Base-by-base conservation (phyloP, 495 filamentous ascomycete species). In the Xylaria acuta region DNA sequence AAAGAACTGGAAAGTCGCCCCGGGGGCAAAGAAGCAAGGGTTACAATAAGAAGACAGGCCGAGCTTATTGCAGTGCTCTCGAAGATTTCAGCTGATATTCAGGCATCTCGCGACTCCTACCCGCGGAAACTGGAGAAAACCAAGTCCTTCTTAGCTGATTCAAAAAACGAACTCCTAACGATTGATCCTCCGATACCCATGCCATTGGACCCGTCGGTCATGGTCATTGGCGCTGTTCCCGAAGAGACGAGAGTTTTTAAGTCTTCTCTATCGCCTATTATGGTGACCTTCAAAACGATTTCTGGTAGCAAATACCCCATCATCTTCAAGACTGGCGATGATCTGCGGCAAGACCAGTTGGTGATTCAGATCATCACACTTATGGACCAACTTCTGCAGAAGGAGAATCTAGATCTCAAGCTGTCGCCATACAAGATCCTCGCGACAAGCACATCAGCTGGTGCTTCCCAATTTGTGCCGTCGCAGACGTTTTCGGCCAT, bases 311-410 rank as follows among this genome's bases (percentile, higher is more conserved):
- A 91, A 72, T 98, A 98, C 79, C 92, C 94, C 22, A 90, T 99
- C 64, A 90, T 98, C 58, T 98, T 98, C 88, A 99, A 99, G 81
- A 94, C 94, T 4, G 96, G 96, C 51, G 96, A 99, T 77, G 96
- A 99, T 77, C 87, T 99, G 49, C 92, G 96, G 0, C 96, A 99
- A 81, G 96, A 99, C 76, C 96, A 99, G 80, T 89, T 99, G 0
- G 94, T 98, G 59, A 97, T 99, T 72, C 96, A 99, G 73, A 98
- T 98, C 75, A 97, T 99, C 80, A 97, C 92, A 1, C 87, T 99
- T 60, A 99, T 99, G 96, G 96, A 99, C 76, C 92, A 94, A 36
- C 90, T 99, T 20, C 88, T 99, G 16, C 92, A 91, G 60, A 98
- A 98, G 75, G 96, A 98, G 78, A 99, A 99, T 75, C 89, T 99